Base-by-base conservation (phyloP, 1,284 basidiomycete species). In the Ganoderma sp. region DNA sequence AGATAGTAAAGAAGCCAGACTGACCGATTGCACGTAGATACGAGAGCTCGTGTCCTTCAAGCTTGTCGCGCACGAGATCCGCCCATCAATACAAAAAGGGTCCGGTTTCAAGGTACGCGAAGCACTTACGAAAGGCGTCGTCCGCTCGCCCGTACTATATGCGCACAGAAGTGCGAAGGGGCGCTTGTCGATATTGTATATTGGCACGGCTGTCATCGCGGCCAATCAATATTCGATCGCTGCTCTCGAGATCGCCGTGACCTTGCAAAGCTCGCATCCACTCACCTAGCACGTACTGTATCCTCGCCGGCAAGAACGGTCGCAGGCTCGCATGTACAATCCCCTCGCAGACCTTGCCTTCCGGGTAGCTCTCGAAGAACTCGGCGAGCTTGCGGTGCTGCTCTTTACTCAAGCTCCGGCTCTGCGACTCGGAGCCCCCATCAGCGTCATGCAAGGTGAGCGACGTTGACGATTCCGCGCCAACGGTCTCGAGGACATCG, bases 81-180 rank as follows among this genome's bases (percentile, higher is more conserved):
- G 7, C 64, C 62, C 34, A 61, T 54, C 10, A 68, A 54, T 41
- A 39, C 52, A 39, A n/a, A 32, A 37, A 42, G 14, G 37, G 10
- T 48, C 72, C 22, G 52, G 37, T 10, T 48, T 71, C 22, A 56
- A 7, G 73, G 64, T 56, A 64, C 43, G 50, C 45, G n/a, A 64
- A 67, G 25, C 19, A 77, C 90, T 81, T 76, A 93, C 92, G 80
- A 92, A 93, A 75, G 93, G 89, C 76, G 93, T 92, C 12, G 88
- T 86, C 73, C 93, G 87, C 73, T 93, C 89, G 54, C 89, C 89
- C 0, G 91, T 92, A 77, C 92, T 94, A 80, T 97, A 98, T 4
- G 95, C 95, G 75, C 95, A 97, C 45, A 99, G 84, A 74, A 99
- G 79, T 2, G 95, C 95, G 75, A 98, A 98, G 0, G 96, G 96